Evolutionary conservation across 1,139 yeast species (phyloP).

Genomic region (Spathaspora sp.): DNA sequence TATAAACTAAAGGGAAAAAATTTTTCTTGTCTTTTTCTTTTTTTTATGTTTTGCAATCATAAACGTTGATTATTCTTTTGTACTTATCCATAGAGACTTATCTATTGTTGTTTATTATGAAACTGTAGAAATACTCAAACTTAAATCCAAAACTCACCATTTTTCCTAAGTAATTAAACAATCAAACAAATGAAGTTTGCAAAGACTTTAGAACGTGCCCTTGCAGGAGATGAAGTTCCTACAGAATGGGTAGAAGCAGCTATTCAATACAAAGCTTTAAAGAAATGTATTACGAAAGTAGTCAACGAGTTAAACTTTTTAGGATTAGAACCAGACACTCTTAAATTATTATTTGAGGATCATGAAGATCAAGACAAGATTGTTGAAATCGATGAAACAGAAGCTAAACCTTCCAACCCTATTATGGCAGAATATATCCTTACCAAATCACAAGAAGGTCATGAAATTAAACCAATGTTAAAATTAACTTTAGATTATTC

Average conservation of each 20-base stretch:
- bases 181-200: slow-evolving; percentile 64
- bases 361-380: slow-evolving; percentile 19
- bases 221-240: slow-evolving; percentile 62
- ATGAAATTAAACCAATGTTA: slow-evolving; percentile 35
- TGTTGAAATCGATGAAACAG: slow-evolving; percentile 32
- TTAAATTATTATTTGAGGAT: slow-evolving; percentile 42
- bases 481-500: slow-evolving; percentile 39
- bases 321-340: slow-evolving; percentile 52
- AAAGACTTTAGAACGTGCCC: slow-evolving; percentile 62
- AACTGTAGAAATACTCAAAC: not conserved
- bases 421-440: slow-evolving; percentile 44
- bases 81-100: not conserved
- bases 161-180: not conserved
- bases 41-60: not conserved
- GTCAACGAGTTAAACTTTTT: slow-evolving; percentile 56
- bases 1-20: not conserved
- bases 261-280: slow-evolving; percentile 68
- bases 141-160: not conserved
- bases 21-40: not conserved
- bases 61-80: not conserved
- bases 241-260: slow-evolving; percentile 69
- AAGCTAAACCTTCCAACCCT: slow-evolving; percentile 39
- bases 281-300: slow-evolving; percentile 62
- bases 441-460: slow-evolving; percentile 25
- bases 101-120: not conserved